These are phyloP conservation scores for Rhizophagus clarus DNA, from an alignment of 192 early-diverging fungal genomes.

Conservation along the genomic window DNA sequence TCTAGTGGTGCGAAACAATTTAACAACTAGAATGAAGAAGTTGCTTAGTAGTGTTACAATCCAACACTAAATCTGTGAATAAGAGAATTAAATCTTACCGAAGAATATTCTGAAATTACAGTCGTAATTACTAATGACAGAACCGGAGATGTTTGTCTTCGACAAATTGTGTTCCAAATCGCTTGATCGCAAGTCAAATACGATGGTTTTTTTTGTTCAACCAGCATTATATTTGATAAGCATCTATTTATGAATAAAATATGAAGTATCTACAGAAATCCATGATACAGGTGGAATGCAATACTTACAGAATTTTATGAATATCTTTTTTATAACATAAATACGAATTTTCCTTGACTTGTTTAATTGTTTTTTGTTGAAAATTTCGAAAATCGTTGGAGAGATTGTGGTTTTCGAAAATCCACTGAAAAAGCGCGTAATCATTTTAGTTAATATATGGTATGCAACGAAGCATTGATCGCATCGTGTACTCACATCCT, in stretches of 20 bases:
- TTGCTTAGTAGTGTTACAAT: constrained; percentile 19
- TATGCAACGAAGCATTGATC: not conserved
- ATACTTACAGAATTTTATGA: constrained; percentile 25
- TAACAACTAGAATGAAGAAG: constrained; percentile 24
- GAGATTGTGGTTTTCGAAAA: constrained; percentile 22
- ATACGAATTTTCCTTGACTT: constrained; percentile 14
- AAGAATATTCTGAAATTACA: constrained; percentile 25
- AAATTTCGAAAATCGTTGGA: constrained; percentile 25
- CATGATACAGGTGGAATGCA: constrained; percentile 6
- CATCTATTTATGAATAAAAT: constrained; percentile 29
- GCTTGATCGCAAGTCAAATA: constrained; percentile 20
- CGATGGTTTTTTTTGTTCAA: constrained; percentile 23
- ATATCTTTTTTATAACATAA: constrained; percentile 10
- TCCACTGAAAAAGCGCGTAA: constrained; percentile 19
- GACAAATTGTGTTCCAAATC: constrained; percentile 21
- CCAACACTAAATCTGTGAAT: constrained; percentile 13
- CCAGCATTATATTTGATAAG: constrained; percentile 28
- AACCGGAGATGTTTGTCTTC: constrained; percentile 12
- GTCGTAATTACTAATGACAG: constrained; percentile 14
- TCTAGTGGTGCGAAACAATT: constrained; percentile 20
- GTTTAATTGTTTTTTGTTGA: constrained; percentile 14
- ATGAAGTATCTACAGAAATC: not conserved
- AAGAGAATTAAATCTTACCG: constrained; percentile 25
- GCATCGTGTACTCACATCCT: not conserved
- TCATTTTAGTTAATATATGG: not conserved